Evolutionary conservation across 2,329 filamentous ascomycete genomes (phyloP).

Genomic region (Colletotrichum cuscutae): DNA sequence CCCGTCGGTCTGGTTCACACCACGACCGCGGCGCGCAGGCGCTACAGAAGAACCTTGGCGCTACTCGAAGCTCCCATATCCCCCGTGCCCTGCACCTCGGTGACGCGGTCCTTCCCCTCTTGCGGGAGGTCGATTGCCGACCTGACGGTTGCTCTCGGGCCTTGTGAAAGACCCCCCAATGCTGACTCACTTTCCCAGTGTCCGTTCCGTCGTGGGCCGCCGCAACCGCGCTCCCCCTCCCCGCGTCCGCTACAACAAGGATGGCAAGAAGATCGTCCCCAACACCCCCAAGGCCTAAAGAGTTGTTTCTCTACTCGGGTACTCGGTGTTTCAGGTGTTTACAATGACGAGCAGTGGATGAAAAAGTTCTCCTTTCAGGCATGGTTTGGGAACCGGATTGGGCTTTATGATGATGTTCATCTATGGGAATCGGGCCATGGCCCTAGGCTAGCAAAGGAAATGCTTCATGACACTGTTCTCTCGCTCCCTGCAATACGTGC

Average conservation of each 20-base stretch:
- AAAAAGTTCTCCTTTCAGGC: slow-evolving; percentile 35
- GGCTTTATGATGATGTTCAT: slow-evolving; percentile 33
- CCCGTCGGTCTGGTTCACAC: slow-evolving; percentile 30
- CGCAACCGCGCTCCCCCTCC: slow-evolving; percentile 99
- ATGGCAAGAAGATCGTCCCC: slow-evolving; percentile 98
- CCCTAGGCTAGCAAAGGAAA: slow-evolving; percentile 35
- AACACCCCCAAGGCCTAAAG: slow-evolving; percentile 73
- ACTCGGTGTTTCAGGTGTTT: not conserved
- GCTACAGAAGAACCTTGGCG: slow-evolving; percentile 71
- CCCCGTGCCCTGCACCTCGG: not conserved
- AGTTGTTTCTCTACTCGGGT: not conserved
- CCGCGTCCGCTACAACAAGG: slow-evolving; percentile 99
- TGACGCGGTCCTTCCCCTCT: not conserved
- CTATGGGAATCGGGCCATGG: slow-evolving; percentile 32
- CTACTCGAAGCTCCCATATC: slow-evolving; percentile 46
- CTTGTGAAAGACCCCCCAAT: slow-evolving; percentile 11
- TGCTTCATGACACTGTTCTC: slow-evolving; percentile 32
- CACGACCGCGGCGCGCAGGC: slow-evolving; percentile 51
- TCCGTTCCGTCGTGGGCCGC: slow-evolving; percentile 95
- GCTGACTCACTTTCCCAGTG: slow-evolving; percentile 71
- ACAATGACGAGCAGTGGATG: slow-evolving; percentile 30
- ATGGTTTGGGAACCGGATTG: slow-evolving; percentile 35
- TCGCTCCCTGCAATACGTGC: not conserved
- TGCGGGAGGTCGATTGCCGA: not conserved
- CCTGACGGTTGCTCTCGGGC: not conserved